Percentiles rank a stretch among this genome's conserved stretches.
These are phyloP conservation scores for Sporothrix pseudoabietina DNA, from an alignment of 2,329 filamentous ascomycete species.

Conservation along the genomic window DNA sequence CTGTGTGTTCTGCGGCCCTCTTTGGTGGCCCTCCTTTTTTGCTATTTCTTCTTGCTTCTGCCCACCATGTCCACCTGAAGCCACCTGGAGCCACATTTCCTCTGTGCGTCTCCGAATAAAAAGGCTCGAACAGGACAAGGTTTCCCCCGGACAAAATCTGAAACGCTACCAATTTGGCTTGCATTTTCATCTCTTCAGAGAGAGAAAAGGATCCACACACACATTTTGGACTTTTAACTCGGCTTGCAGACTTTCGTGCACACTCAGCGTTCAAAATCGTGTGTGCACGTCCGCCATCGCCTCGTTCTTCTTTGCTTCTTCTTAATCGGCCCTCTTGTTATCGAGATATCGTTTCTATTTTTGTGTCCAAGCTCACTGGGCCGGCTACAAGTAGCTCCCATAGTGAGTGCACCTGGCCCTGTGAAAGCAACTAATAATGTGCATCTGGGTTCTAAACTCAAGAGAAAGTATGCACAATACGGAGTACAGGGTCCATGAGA, in stretches of 20 bases:
- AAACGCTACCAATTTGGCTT: constrained; percentile 32
- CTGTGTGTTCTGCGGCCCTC: background rate
- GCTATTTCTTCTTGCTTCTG: background rate
- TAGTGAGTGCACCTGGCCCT: background rate
- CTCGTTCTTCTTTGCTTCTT: background rate
- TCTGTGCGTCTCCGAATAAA: background rate
- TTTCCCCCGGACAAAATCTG: constrained; percentile 28
- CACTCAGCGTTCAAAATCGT: background rate
- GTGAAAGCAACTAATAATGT: background rate
- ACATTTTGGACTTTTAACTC: background rate
- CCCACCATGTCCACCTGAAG: background rate
- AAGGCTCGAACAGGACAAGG: constrained; percentile 20
- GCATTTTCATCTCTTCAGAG: background rate
- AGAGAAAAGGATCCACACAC: constrained; percentile 6
- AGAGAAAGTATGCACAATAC: background rate
- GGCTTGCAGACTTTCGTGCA: background rate
- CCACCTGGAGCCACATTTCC: background rate
- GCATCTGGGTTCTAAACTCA: background rate
- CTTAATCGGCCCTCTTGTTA: background rate
- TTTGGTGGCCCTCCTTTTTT: background rate
- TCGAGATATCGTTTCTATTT: background rate
- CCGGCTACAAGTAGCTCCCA: background rate
- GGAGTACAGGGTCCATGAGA: constrained; percentile 3
- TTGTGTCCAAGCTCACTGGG: background rate
- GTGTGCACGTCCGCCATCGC: background rate